phyloP scores from a whole-genome alignment of 371 early-diverging fungal species.

The Coemansia sp. region DNA sequence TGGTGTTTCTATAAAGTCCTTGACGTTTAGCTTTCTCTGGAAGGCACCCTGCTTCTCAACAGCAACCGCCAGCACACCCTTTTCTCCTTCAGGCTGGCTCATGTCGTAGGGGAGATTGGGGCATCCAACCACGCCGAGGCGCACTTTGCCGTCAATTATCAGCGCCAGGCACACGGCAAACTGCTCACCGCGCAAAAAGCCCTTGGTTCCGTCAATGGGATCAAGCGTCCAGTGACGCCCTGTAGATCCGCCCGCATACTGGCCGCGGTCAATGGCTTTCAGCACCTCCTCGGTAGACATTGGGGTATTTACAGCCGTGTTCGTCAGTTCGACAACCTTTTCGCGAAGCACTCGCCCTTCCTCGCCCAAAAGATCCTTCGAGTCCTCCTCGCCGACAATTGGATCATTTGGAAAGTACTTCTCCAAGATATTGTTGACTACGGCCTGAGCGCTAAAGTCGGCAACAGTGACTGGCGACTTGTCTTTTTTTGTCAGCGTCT shows the following conservation, averaged over 20 bases:
- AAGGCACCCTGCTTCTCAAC: slow-evolving; percentile 85
- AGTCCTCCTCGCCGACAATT: slow-evolving; percentile 93
- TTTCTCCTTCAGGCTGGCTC: slow-evolving; percentile 60
- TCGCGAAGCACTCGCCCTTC: slow-evolving; percentile 64
- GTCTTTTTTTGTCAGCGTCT: slow-evolving; percentile 85
- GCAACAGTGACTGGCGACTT: slow-evolving; percentile 96
- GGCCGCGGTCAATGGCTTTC: slow-evolving; percentile 86
- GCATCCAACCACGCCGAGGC: slow-evolving; percentile 90
- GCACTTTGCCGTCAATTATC: slow-evolving; percentile 83
- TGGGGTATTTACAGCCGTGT: slow-evolving; percentile 62
- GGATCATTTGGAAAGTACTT: slow-evolving; percentile 79
- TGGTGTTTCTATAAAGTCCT: slow-evolving; percentile 56
- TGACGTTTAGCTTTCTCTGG: slow-evolving; percentile 71
- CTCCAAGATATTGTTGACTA: slow-evolving; percentile 80
- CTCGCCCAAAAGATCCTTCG: slow-evolving; percentile 77
- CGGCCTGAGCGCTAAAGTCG: slow-evolving; percentile 93
- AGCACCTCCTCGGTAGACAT: slow-evolving; percentile 67
- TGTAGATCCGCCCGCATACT: slow-evolving; percentile 72
- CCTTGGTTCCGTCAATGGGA: slow-evolving; percentile 94
- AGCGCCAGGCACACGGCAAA: slow-evolving; percentile 95
- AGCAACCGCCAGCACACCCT: slow-evolving; percentile 79
- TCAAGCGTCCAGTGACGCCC: slow-evolving; percentile 95
- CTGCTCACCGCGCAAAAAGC: slow-evolving; percentile 95
- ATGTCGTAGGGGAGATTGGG: slow-evolving; percentile 85
- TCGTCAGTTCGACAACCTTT: slow-evolving; percentile 77